These are phyloP conservation scores for Panicum virgatum DNA, from an alignment of 202 grass and related monocot species.

Conservation along the genomic window DNA sequence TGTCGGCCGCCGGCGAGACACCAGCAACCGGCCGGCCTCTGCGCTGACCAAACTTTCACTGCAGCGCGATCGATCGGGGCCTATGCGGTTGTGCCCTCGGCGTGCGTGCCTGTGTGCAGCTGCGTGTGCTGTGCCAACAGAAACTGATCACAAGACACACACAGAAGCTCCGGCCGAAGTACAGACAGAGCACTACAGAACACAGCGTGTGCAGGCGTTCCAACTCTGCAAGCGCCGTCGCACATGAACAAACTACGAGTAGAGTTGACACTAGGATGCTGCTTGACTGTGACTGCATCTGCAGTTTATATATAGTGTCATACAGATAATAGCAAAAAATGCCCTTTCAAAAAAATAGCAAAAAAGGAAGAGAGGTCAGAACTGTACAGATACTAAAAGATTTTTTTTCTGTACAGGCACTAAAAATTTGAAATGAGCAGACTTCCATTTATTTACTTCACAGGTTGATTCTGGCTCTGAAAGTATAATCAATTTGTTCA, in stretches of 20 bases:
- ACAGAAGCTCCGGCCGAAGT: constrained; percentile 22
- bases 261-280: background rate
- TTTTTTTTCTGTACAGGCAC: background rate
- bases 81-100: background rate
- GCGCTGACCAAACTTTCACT: constrained; percentile 42
- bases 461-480: background rate
- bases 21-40: constrained; percentile 12
- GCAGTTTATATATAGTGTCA: background rate
- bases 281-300: background rate
- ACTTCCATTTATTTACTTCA: background rate
- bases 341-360: too few relatives aligned
- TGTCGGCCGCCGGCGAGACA: constrained; percentile 48
- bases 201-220: background rate
- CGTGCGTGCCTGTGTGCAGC: background rate
- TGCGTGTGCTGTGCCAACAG: background rate
- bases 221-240: background rate
- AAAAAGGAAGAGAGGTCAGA: background rate
- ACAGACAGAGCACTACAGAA: background rate
- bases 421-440: background rate
- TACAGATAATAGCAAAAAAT: background rate
- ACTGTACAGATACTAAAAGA: background rate
- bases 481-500: background rate
- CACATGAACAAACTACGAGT: background rate
- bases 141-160: constrained; percentile 24
- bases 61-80: constrained; percentile 13